A percentile compares a stretch with the other conserved stretches of the same genome.
Evolutionary conservation across 208 protist genomes (phyloP).

Genomic region (Leishmania amazonensis): DNA sequence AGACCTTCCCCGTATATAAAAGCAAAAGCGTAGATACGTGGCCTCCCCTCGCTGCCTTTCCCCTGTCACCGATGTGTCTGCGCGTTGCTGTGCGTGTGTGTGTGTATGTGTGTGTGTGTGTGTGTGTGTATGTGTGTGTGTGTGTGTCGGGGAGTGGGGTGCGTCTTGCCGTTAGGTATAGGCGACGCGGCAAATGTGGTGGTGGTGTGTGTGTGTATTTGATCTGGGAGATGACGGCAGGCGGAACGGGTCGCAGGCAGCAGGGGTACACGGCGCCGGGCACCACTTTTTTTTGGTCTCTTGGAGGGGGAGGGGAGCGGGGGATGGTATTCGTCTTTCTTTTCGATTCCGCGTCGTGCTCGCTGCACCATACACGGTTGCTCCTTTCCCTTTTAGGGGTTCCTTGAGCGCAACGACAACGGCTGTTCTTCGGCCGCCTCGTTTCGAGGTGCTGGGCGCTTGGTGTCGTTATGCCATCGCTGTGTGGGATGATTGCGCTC

Average conservation of each 20-base stretch:
- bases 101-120: no score
- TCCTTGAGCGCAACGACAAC: background rate
- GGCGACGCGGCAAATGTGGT: background rate
- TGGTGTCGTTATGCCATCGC: background rate
- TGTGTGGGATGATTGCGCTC: background rate
- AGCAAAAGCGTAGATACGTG: background rate
- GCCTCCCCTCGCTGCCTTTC: background rate
- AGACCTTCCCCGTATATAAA: background rate
- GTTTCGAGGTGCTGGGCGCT: no score
- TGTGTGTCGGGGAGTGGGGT: background rate
- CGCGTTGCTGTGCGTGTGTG: no score
- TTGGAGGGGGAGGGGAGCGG: no score
- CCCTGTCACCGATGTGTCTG: background rate
- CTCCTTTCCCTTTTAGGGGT: background rate
- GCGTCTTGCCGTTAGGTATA: no score
- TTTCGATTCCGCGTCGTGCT: no score
- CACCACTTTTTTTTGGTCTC: background rate
- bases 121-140: background rate
- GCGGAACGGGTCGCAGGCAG: background rate
- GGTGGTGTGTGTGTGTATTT: background rate
- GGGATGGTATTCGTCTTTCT: no score
- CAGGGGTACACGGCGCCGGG: background rate
- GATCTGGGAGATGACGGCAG: background rate
- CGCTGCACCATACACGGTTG: no score
- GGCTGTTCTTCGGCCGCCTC: background rate